A percentile compares a stretch with the other conserved stretches of the same genome.
phyloP scores from a whole-genome alignment of 1,139 yeast genomes.

The Meyerozyma sp. region DNA sequence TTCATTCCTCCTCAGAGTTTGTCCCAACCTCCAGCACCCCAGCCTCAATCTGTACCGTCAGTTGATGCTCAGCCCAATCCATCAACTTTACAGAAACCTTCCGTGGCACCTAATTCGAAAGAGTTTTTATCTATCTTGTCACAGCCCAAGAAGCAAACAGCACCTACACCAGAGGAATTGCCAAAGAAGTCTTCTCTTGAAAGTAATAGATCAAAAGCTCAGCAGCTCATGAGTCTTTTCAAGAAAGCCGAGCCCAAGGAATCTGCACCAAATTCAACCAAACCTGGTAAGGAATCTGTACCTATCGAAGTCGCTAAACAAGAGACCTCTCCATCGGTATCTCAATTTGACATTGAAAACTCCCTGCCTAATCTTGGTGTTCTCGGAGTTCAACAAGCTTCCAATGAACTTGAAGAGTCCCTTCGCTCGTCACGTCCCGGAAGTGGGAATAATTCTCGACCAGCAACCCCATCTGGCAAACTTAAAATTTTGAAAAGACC shows the following conservation, averaged over 20 bases:
- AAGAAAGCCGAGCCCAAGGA: constrained; percentile 11
- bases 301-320: neutral
- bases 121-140: constrained; percentile 50
- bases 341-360: constrained; percentile 3
- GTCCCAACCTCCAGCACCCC: constrained; percentile 2
- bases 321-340: constrained; percentile 8
- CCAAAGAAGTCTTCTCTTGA: constrained; percentile 14
- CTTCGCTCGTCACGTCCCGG: constrained; percentile 9
- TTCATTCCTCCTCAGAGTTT: constrained; percentile 10
- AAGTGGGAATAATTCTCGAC: constrained; percentile 6
- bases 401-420: constrained; percentile 26
- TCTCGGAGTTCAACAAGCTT: constrained; percentile 14
- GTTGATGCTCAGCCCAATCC: constrained; percentile 33
- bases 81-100: constrained; percentile 37
- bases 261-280: neutral
- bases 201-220: constrained; percentile 33
- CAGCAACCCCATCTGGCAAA: constrained; percentile 20
- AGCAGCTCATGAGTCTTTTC: constrained; percentile 34
- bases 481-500: constrained; percentile 28
- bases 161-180: constrained; percentile 6
- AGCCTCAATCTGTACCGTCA: neutral
- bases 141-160: constrained; percentile 16
- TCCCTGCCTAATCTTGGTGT: constrained; percentile 5
- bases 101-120: constrained; percentile 40
- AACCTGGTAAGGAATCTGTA: neutral